Base-by-base conservation (phyloP, 352 stramenopile genomes). In the Phytophthora multivora region DNA sequence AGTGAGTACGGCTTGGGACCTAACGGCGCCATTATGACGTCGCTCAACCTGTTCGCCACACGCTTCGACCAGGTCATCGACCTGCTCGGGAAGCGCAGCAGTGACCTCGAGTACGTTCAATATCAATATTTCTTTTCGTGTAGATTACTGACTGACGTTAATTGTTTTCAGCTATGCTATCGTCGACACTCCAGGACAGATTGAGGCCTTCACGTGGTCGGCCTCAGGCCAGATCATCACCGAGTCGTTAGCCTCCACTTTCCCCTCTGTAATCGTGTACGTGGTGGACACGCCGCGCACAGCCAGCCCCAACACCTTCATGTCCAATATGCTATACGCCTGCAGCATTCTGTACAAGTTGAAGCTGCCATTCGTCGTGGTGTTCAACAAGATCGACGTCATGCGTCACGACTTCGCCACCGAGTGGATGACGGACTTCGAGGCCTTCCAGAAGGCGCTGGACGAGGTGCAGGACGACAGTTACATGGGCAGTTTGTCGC, bases 291-390 rank as follows among this genome's bases (percentile, higher is more conserved):
- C 97, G 15, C 97, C 97, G 19, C 95, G 97, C 55, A 98, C 95
- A 0, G 85, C 90, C 16, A 98, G 83, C 40, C 97, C 97, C 12
- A 98, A 98, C 64, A 99, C 98, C 15, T 99, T 99, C 74, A 99
- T 99, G 97, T 98, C 88, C 71, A 99, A 99, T 76, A 99, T 99
- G 98, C 83, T 99, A 7, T 99, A 99, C 73, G 97, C 97, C 2
- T 99, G 97, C 73, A 98, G 89, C 65, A 99, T 99, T 73, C 75
- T 99, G 42, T 99, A 99, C 85, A 97, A 98, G 66, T 96, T 98
- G 19, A 89, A 95, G 55, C 79, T 99, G 52, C 98, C 98, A 18
- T 95, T 99, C 52, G 91, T 99, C 1, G 77, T 99, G 38, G 93
- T 94, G 31, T 98, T 99, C 73, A 99, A 99, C 77, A 99, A 99